Evolutionary conservation across 768 basidiomycete genomes (phyloP), one percentile per base, ranked within the genome.

Genomic region (Clitopilus hobsonii): DNA sequence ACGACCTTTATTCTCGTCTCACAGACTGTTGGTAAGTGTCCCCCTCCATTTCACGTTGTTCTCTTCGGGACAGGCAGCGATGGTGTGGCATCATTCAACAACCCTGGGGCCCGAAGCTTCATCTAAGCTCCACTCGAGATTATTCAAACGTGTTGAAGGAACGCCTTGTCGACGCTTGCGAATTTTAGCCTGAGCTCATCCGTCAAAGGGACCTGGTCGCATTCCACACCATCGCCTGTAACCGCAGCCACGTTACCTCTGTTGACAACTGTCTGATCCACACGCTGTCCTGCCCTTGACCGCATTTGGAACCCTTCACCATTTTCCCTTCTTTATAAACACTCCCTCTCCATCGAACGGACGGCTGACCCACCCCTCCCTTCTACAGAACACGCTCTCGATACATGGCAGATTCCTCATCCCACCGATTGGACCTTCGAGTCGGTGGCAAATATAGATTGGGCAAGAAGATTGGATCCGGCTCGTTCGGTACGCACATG

Each of bases 381-480:
- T 60, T 49, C 52, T 60, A 28, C 61, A 56, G 56, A 59, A 64
- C 50, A 59, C 57, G 53, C 51, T 49, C 54, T 62, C 59, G 64
- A 69, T 67, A 61, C 51, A 92, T 91, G 91, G 82, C 90, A 72
- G 91, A 94, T 67, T 78, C 77, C 38, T 73, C 75, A 48, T 76
- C 87, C 48, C 79, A 81, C 69, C 83, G 88, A 77, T 81, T 93
- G 57, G 91, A 94, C 75, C 85, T 93, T 62, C 82, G 91, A 61
- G 91, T 94, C 47, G 91, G 91, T 64, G 92, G 91, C 64, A 94
- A 98, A 75, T 98, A 98, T 80, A 85, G 96, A 66, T 86, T 98
- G 61, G 96, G 96, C 58, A 97, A 97, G 83, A 98, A 98, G 88
- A 98, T 98, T 66, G 96, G 96, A 59, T 96, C 94, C 28, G 96